Conservation (phyloP, 805 yeast genomes). For the Cyberlindnera euphorbiae region DNA sequence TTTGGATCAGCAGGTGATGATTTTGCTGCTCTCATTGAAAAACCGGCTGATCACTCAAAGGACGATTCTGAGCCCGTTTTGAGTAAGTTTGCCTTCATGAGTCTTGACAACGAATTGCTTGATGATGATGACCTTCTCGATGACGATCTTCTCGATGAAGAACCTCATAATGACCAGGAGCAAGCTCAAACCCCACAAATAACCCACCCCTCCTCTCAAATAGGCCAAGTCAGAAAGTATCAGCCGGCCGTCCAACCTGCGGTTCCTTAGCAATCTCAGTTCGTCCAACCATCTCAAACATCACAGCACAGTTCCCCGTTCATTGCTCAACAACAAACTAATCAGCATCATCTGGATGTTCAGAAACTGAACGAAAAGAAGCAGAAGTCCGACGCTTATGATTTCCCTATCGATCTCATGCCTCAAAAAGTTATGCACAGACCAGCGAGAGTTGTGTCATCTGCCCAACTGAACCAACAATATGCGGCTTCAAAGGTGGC, state of each 20-base stretch:
- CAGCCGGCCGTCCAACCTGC: not conserved
- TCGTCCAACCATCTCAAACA: too few relatives aligned
- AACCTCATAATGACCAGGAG: too few relatives aligned
- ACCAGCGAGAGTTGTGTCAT: conserved; percentile 19
- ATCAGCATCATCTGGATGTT: conserved; percentile 19
- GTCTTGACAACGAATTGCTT: too few relatives aligned
- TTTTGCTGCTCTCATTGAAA: conserved; percentile 2
- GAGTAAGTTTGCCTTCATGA: conserved; percentile 28
- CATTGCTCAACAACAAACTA: conserved; percentile 8
- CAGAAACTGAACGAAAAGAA: conserved; percentile 40
- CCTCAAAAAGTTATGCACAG: conserved; percentile 28
- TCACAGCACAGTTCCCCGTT: conserved; percentile 1
- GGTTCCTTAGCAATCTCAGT: not conserved
- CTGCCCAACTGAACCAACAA: conserved; percentile 12
- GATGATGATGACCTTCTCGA: conserved; percentile 33
- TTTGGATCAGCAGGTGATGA: conserved; percentile 1
- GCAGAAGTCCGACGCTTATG: conserved; percentile 71
- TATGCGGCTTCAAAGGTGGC: conserved; percentile 3
- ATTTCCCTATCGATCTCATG: conserved; percentile 58
- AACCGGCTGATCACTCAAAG: not conserved
- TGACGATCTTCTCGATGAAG: conserved; percentile 34
- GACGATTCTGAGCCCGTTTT: conserved; percentile 27
- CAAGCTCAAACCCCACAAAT: not conserved
- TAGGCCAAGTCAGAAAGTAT: not conserved
- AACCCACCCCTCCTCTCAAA: not conserved